Evolutionary conservation across 1,139 yeast genomes (phyloP).

Genomic region (Geotrichum cucujoidarum): DNA sequence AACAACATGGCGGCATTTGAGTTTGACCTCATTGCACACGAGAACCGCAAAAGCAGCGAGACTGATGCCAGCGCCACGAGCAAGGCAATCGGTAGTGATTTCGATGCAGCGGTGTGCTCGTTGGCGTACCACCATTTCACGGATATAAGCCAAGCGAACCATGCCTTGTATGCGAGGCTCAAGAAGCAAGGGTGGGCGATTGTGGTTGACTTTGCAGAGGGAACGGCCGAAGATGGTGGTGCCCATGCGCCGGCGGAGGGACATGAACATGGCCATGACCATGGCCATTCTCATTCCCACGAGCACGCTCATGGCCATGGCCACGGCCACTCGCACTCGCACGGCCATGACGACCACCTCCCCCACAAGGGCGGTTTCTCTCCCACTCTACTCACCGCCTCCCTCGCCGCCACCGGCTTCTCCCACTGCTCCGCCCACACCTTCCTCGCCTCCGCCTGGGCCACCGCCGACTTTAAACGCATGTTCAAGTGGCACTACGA

Average conservation of each 20-base stretch:
- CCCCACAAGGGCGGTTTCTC: slow-evolving; percentile 25
- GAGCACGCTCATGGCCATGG: background rate
- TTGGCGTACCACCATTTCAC: slow-evolving; percentile 33
- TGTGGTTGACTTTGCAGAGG: slow-evolving; percentile 26
- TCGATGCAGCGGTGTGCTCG: slow-evolving; percentile 31
- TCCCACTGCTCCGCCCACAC: too few species aligned
- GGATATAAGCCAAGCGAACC: slow-evolving; percentile 26
- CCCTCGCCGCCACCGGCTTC: slow-evolving; percentile 25
- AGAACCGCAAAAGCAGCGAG: too few species aligned
- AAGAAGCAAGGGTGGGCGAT: slow-evolving; percentile 28
- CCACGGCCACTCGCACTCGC: background rate
- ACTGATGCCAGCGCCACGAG: too few species aligned
- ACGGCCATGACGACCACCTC: slow-evolving; percentile 21
- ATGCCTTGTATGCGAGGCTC: slow-evolving; percentile 22
- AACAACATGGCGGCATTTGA: too few species aligned
- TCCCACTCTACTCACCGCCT: slow-evolving; percentile 17
- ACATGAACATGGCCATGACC: background rate
- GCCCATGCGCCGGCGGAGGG: background rate
- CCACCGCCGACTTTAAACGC: slow-evolving; percentile 21
- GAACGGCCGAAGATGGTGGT: slow-evolving; percentile 8
- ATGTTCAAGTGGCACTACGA: slow-evolving; percentile 16
- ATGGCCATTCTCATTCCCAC: too few species aligned
- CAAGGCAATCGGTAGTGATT: too few species aligned
- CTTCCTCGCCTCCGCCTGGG: slow-evolving; percentile 27
- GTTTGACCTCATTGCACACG: too few species aligned